These are phyloP conservation scores for Exophiala mesophila DNA, from an alignment of 2,329 filamentous ascomycete genomes.

Conservation along the genomic window DNA sequence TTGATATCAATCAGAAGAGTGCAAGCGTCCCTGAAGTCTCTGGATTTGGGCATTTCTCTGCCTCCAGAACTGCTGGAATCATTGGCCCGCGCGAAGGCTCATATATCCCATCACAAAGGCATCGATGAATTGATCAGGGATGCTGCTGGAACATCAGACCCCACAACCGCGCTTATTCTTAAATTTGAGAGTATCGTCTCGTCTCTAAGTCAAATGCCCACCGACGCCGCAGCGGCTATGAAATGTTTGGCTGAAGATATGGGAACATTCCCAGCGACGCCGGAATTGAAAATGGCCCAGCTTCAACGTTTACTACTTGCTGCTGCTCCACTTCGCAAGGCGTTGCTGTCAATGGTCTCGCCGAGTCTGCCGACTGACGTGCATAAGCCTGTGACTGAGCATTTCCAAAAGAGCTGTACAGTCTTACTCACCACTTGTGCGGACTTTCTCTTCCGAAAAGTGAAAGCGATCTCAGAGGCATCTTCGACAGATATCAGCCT, in stretches of 20 bases:
- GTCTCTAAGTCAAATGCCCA: neutral
- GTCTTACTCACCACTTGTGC: neutral
- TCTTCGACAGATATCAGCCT: neutral
- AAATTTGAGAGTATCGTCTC: neutral
- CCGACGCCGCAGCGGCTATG: neutral
- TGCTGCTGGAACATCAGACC: neutral
- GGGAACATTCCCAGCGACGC: neutral
- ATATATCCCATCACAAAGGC: neutral
- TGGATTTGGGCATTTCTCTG: neutral
- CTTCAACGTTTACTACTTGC: neutral
- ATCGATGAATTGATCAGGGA: neutral
- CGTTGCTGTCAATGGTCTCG: neutral
- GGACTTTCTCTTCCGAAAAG: slow-evolving; percentile 5
- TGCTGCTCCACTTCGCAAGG: neutral
- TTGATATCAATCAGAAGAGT: slow-evolving; percentile 3
- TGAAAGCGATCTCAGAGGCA: neutral
- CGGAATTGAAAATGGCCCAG: neutral
- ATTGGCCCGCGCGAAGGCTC: neutral
- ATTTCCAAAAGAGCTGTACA: neutral
- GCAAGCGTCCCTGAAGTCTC: slow-evolving; percentile 2
- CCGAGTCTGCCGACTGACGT: neutral
- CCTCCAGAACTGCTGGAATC: slow-evolving; percentile 10
- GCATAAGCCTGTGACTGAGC: neutral
- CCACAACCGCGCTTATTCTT: neutral
- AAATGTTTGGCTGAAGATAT: neutral